A percentile compares a stretch with the other conserved stretches of the same genome.
phyloP scores from a whole-genome alignment of 441 rosid species.

The Euphorbia schlechtendalii region DNA sequence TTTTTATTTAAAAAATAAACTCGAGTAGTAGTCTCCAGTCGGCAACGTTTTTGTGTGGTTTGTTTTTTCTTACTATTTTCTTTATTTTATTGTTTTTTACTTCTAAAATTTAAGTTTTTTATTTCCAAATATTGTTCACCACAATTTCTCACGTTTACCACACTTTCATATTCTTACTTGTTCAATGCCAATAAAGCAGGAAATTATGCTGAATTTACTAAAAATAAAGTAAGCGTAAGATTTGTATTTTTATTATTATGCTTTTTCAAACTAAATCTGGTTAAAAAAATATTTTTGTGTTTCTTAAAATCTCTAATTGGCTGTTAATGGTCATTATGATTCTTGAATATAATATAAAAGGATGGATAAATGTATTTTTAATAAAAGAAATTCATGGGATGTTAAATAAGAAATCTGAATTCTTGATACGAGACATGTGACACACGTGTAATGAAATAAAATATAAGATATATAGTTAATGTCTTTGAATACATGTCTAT shows the following conservation, averaged over 20 bases:
- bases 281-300: not conserved
- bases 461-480: too few species aligned
- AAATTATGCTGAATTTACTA: not conserved
- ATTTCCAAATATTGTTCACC: not conserved
- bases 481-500: too few species aligned
- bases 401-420: too few species aligned
- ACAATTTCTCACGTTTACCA: not conserved
- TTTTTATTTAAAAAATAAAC: not conserved
- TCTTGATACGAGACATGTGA: too few species aligned
- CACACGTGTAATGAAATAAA: too few species aligned
- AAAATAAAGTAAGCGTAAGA: not conserved
- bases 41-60: slow-evolving; percentile 34
- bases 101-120: not conserved
- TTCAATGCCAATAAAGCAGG: not conserved
- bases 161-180: not conserved
- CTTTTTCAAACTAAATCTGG: not conserved
- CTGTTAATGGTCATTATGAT: too few species aligned
- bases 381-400: too few species aligned
- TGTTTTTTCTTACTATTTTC: slow-evolving; percentile 12
- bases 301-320: too few species aligned
- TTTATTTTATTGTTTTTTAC: not conserved
- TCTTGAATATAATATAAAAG: too few species aligned
- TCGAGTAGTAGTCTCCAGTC: slow-evolving; percentile 11
- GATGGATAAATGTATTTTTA: too few species aligned
- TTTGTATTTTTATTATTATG: not conserved